Evolutionary conservation across 306 rosid species (phyloP), one percentile per base, ranked within the genome.

Genomic region (Spatholobus suberectus): DNA sequence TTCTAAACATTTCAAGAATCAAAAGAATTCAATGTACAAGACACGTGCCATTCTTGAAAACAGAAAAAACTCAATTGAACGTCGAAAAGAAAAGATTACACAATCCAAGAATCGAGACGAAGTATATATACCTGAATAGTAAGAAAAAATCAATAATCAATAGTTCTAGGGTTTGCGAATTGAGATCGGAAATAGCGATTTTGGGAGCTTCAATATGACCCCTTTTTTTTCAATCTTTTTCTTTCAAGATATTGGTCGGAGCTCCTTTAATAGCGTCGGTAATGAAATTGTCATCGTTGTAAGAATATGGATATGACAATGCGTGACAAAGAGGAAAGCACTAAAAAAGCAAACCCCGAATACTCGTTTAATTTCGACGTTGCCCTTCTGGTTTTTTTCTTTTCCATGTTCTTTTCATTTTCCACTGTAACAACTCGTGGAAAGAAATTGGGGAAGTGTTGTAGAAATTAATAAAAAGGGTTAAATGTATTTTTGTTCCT

Each of bases 121-220:
- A 63, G 71, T 24, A 12, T 13, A 24, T 11, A 20, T 76, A 88
- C 94, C 97, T 82, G 82, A 76, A 78, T 80, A 54, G 87, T 83
- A 78, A 84, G 88, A 77, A 54, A 18, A 10, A 35, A 5, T 66
- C 58, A 29, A 68, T 0, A 71, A 83, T 87, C 83, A 75, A 84
- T 65, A 75, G 34, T 20, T 40, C 6, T 81, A 82, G 90, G 87
- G 91, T 88, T 91, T 77, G 67, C 24, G 77, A 78, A 78, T 73
- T 72, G 88, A 87, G 92, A 92, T 92, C 94, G 74, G 81, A 85
- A 84, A 86, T 57, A 34, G 51, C 51, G 76, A 85, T 82, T 78
- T 13, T 26, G 32, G 27, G 13, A 66, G 47, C 69, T 46, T 24
- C 21, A 17, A 9, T 63, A 57, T 17, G 32, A 63, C 6, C 6